Base-by-base conservation (phyloP, 1,284 basidiomycete genomes). In the Volvariella volvacea region DNA sequence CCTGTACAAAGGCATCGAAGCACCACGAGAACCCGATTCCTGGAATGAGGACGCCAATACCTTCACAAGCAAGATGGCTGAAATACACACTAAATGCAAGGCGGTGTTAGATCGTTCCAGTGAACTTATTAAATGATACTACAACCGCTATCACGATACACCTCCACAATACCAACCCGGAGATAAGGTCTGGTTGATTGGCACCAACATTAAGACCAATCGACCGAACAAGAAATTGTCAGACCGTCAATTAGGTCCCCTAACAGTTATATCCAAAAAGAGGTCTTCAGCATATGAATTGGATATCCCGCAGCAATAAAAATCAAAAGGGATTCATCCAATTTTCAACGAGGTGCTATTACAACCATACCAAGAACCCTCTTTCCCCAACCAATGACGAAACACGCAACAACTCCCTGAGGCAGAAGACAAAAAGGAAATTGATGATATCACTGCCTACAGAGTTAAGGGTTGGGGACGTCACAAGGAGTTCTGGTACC, bases 41-140 rank as follows among this genome's bases (percentile, higher is more conserved):
- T 51, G 54, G n/a, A 43, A 50, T 1, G 21, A 47, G 0, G 21
- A 47, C 4, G 58, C 61, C 55, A 16, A 36, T 0, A 43, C 22
- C 0, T 17, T 47, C 0, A n/a, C 14, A 1, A 10, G 31, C 2
- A 56, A 63, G 30, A 48, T 53, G 0, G 28, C 39, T 0, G 39
- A 52, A 0, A 54, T 60, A 0, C 32, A 60, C 0, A 36, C 8
- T 2, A 33, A 49, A 14, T 50, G 56, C 0, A 47, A 50, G 0
- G 43, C 46, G 0, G 31, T 45, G 1, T 56, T 57, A 51, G 49
- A 47, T 14, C 32, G 42, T 1, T 34, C n/a, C 9, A 47, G 48
- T 32, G 39, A 55, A 22, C 19, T 38, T 20, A 8, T 22, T 2
- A 42, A 40, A n/a, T n/a, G n/a, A n/a, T n/a, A n/a, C n/a, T n/a